Conservation (phyloP, 148 eudicot genomes). For the Dysphania ambrosioides region DNA sequence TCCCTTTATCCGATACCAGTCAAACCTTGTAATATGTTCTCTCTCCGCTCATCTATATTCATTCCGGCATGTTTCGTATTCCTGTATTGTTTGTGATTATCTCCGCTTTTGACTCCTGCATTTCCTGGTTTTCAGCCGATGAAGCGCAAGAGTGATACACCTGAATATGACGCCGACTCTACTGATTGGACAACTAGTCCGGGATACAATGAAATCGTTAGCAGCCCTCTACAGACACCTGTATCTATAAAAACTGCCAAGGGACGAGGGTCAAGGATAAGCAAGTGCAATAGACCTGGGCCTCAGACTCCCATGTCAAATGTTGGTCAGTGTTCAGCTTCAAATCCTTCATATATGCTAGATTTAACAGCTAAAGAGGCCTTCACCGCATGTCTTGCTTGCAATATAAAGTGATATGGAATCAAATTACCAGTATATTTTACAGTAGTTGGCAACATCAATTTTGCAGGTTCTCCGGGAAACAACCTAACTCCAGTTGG, state of each 20-base stretch:
- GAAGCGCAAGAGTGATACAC: conserved; percentile 65
- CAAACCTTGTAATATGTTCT: no score
- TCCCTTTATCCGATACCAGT: no score
- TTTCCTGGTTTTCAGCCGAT: conserved; percentile 43
- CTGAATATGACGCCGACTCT: conserved; percentile 47
- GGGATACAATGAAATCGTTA: conserved; percentile 40
- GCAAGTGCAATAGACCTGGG: conserved; percentile 52
- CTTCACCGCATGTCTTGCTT: no score
- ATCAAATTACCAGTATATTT: background rate
- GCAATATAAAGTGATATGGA: no score
- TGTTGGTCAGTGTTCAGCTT: conserved; percentile 48
- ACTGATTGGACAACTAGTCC: conserved; percentile 43
- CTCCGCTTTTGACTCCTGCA: conserved; percentile 9
- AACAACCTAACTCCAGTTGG: conserved; percentile 74
- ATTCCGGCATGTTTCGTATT: no score
- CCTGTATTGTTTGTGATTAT: background rate
- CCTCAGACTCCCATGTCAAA: conserved; percentile 61
- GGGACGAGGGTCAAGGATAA: conserved; percentile 52
- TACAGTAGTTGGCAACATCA: conserved; percentile 12
- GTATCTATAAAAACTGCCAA: conserved; percentile 58
- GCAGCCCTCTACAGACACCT: conserved; percentile 71
- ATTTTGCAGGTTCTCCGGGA: conserved; percentile 83
- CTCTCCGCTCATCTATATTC: no score
- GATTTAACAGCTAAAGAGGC: background rate
- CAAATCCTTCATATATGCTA: background rate